A percentile compares a stretch with the other conserved stretches of the same genome.
Conservation (phyloP, 73 alveolate genomes). For the Paramecium sexaurelia region DNA sequence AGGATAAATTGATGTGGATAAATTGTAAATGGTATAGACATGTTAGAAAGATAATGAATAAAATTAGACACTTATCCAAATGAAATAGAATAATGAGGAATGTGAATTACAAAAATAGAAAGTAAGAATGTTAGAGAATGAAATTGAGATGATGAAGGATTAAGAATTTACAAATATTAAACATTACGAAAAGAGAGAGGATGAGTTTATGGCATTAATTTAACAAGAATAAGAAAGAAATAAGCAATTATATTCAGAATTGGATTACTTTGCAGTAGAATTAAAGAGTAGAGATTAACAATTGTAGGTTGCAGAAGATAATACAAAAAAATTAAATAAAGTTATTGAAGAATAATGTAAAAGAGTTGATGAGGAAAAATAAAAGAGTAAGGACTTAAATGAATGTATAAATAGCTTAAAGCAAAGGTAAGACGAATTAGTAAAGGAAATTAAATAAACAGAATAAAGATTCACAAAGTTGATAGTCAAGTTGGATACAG, state of each 20-base stretch:
- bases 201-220: constrained; percentile 36
- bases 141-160: constrained; percentile 16
- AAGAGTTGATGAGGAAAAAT: constrained; percentile 27
- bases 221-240: constrained; percentile 31
- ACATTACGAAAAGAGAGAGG: constrained; percentile 61
- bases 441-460: not conserved
- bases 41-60: not conserved
- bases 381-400: not conserved
- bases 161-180: not conserved
- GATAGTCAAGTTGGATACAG: constrained; percentile 6
- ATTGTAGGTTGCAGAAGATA: not conserved
- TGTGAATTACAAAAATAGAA: not conserved
- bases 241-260: constrained; percentile 5
- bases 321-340: constrained; percentile 14
- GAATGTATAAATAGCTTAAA: not conserved
- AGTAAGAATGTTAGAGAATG: constrained; percentile 1
- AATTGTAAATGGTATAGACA: not conserved
- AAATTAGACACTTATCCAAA: not conserved
- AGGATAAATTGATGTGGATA: not conserved
- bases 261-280: constrained; percentile 29
- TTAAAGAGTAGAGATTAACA: not conserved
- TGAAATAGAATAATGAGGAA: constrained; percentile 14
- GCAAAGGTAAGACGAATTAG: not conserved
- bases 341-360: constrained; percentile 38
- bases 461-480: not conserved